Base-by-base conservation (phyloP, 768 basidiomycete genomes). In the Leccinum incarnatum region DNA sequence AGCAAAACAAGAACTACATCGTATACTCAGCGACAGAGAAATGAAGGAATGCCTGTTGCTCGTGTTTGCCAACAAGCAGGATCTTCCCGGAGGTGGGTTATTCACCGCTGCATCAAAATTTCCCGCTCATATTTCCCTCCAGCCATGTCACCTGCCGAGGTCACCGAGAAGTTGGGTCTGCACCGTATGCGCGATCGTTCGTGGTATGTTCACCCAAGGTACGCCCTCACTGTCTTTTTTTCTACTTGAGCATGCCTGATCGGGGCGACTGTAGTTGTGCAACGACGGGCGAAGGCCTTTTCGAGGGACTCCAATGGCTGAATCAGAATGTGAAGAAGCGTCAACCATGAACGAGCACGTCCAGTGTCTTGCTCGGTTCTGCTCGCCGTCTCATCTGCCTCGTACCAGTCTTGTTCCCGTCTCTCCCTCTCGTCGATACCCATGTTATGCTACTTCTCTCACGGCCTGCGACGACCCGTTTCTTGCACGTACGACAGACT, bases 121-220 rank as follows among this genome's bases (percentile, higher is more conserved):
- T 27, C 21, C 37, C 3, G 30, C 51, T 62, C 27, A 45, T 2
- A 67, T n/a, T 1, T 46, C 46, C 55, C 50, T 56, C 50, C 21
- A 70, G 96, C 95, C 30, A 98, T 98, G 96, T 95, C 94, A n/a
- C 96, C 96, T 34, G 95, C 96, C 8, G 95, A 98, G 74, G 95
- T 98, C 42, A 98, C 96, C 11, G 96, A 98, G 76, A 97, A 96
- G 74, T 77, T 98, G 46, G 95, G 95, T 40, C 78, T 98, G 63
- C 91, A 97, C 74, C 82, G 89, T 66, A 98, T 98, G 96, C 88
- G 93, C 60, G 95, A 98, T 69, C 82, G 96, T 60, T 94, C 91
- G 74, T 98, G 96, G 96, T 98, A 98, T 83, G 95, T 98, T 54
- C 96, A 98, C 78, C 96, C 96, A 53, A 97, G 95, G 91, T 96